Evolutionary conservation across 768 basidiomycete genomes (phyloP), one percentile per base, ranked within the genome.

Genomic region (Tulasnella sp.): DNA sequence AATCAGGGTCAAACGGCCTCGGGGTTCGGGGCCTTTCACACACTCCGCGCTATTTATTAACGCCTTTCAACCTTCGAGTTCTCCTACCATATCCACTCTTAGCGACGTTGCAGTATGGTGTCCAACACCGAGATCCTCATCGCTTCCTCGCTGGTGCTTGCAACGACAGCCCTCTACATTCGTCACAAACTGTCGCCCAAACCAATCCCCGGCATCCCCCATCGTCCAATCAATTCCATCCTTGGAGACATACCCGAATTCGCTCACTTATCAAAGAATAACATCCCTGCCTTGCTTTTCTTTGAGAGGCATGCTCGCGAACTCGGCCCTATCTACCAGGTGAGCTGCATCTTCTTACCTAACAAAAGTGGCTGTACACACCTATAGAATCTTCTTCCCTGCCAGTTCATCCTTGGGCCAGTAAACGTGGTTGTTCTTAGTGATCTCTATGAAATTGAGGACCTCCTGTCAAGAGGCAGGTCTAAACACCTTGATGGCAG

Each of bases 291-390:
- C n/a, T n/a, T n/a, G n/a, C n/a, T n/a, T n/a, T 47, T 47, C 32
- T 47, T 47, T 19, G 45, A 34, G 12, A 24, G 20, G 12, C 32
- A 34, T 19, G 31, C 35, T 24, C 15, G 32, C 19, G 45, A 47
- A 24, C 45, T 47, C 15, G 45, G 45, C 5, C 28, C 45, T 47
- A 22, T 47, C 32, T 47, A 27, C 45, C 45, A 47, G 45, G 45
- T 47, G 32, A 44, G 19, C 27, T 24, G 10, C n/a, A 32, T 29
- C 9, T 28, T 45, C 24, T 20, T 33, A 5, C 19, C n/a, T 22
- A 20, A 22, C 35, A 20, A 34, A 47, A 27, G 24, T 24, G 4
- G 24, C 16, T 1, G 32, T 33, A 16, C 3, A 12, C 2, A 20
- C 24, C n/a, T 16, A 15, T n/a, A 34, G 28, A 16, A 16, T 33